A percentile compares a stretch with the other conserved stretches of the same genome.
phyloP scores from a whole-genome alignment of 179 eudicot species.

The Silene noctiflora region DNA sequence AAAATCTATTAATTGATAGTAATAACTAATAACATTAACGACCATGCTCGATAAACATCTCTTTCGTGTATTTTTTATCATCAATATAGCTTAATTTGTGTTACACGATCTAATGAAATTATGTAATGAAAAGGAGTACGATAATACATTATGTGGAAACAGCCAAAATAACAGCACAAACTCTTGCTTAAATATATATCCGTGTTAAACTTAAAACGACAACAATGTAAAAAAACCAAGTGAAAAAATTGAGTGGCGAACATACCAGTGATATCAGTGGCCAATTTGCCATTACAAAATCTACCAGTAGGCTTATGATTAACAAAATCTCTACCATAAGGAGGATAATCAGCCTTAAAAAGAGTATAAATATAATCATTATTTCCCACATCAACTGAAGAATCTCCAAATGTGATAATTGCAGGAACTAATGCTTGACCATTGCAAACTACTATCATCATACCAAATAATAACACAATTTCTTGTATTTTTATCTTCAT shows the following conservation, averaged over 20 bases:
- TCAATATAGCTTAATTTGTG: too few relatives aligned
- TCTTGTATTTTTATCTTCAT: constrained; percentile 10
- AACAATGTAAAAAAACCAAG: neutral
- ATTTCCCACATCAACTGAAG: constrained; percentile 77
- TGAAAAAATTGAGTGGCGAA: neutral
- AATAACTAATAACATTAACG: neutral
- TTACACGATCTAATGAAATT: too few relatives aligned
- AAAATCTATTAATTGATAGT: too few relatives aligned
- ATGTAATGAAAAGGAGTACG: too few relatives aligned
- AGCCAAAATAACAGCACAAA: neutral
- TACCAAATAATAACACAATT: constrained; percentile 9
- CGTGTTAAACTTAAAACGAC: too few relatives aligned
- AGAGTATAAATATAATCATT: constrained; percentile 71
- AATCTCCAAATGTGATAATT: constrained; percentile 77
- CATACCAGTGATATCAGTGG: constrained; percentile 86
- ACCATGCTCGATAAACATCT: neutral
- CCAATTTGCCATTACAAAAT: constrained; percentile 90
- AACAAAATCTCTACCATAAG: constrained; percentile 83
- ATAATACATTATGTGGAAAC: too few relatives aligned
- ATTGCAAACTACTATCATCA: constrained; percentile 25
- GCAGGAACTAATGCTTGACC: constrained; percentile 75
- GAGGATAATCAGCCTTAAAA: constrained; percentile 80
- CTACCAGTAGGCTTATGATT: constrained; percentile 77
- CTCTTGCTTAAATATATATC: too few relatives aligned
- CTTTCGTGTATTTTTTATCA: too few relatives aligned